These are phyloP conservation scores for Gossypioides kirkii DNA, from an alignment of 345 rosid genomes.

Conservation along the genomic window DNA sequence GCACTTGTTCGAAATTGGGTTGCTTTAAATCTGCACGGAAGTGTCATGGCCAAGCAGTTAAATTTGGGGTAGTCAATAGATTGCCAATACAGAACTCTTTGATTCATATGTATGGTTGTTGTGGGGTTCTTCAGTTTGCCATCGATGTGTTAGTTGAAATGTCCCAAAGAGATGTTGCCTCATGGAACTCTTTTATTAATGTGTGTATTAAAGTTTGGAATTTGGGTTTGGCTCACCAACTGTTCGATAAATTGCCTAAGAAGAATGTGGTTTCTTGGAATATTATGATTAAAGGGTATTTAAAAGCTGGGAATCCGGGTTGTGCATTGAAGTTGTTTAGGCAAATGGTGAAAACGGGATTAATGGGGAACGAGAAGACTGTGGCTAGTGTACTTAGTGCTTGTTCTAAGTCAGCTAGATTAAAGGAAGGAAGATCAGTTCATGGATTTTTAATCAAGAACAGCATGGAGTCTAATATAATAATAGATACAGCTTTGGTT, in stretches of 20 bases:
- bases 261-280: constrained; percentile 57
- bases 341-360: constrained; percentile 40
- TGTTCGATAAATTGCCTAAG: constrained; percentile 48
- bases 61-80: constrained; percentile 39
- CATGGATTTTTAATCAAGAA: constrained; percentile 48
- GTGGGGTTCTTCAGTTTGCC: constrained; percentile 34
- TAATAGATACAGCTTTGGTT: constrained; percentile 46
- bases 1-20: constrained; percentile 35
- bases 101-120: constrained; percentile 41
- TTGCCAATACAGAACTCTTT: constrained; percentile 56
- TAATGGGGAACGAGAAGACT: constrained; percentile 36
- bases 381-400: constrained; percentile 43
- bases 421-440: constrained; percentile 66
- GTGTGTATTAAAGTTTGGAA: constrained; percentile 28
- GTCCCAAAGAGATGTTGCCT: constrained; percentile 39
- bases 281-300: constrained; percentile 50
- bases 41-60: constrained; percentile 58
- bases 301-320: constrained; percentile 48
- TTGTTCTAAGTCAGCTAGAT: constrained; percentile 58
- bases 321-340: constrained; percentile 53
- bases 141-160: constrained; percentile 50
- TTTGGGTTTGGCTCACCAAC: constrained; percentile 31
- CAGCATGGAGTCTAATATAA: constrained; percentile 21
- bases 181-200: constrained; percentile 46
- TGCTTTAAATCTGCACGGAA: constrained; percentile 39